These are phyloP conservation scores for Aspergillus terreus DNA, from an alignment of 2,329 filamentous ascomycete species.

Conservation along the genomic window DNA sequence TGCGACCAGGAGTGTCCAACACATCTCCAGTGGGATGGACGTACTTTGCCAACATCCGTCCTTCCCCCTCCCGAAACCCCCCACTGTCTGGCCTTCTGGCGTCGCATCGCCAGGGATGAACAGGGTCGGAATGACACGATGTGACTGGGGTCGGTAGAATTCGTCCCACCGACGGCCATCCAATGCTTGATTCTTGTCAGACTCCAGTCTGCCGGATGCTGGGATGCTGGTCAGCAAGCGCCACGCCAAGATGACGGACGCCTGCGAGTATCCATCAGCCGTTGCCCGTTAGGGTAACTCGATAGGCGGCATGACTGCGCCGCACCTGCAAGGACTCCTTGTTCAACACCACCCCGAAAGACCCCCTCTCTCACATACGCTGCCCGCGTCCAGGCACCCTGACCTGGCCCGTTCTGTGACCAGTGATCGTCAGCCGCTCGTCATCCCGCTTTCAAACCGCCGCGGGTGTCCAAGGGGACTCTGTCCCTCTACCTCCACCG, in stretches of 20 bases:
- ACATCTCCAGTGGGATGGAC: constrained; percentile 2
- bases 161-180: neutral
- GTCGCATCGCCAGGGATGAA: constrained; percentile 1
- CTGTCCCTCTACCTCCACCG: constrained; percentile 9
- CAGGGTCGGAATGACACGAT: too few relatives aligned
- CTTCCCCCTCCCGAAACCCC: neutral
- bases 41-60: neutral
- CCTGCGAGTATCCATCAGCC: constrained; percentile 16
- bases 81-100: neutral
- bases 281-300: constrained; percentile 3
- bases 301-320: constrained; percentile 20
- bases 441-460: constrained; percentile 14
- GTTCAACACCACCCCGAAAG: neutral
- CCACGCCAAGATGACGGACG: constrained; percentile 29
- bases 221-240: constrained; percentile 21
- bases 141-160: neutral
- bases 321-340: constrained; percentile 9
- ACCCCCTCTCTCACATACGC: constrained; percentile 1
- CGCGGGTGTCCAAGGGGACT: constrained; percentile 11
- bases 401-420: neutral
- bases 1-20: constrained; percentile 1
- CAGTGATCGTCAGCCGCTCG: constrained; percentile 11
- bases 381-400: neutral
- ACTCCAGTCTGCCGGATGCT: neutral
- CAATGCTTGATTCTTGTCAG: neutral